phyloP scores from a whole-genome alignment of 768 basidiomycete species.

The Coprinopsis strossmayeri region DNA sequence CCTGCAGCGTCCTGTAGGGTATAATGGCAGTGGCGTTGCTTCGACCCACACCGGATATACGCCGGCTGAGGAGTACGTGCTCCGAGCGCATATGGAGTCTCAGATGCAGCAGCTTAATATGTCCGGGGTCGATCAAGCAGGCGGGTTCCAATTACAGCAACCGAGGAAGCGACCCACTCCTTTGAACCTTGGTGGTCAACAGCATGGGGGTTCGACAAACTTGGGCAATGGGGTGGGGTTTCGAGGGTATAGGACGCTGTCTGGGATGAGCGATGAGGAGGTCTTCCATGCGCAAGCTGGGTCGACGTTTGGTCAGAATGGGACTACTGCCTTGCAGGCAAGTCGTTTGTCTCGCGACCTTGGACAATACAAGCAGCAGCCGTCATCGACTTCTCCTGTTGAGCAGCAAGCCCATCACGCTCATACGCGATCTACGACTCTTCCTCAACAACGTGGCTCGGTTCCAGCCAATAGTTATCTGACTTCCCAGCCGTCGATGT shows the following conservation, averaged over 20 bases:
- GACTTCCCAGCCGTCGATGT: not conserved
- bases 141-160: constrained; percentile 19
- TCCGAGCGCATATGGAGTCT: constrained; percentile 44
- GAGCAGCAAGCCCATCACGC: constrained; percentile 1
- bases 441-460: constrained; percentile 2
- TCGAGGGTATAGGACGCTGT: constrained; percentile 10
- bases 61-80: constrained; percentile 59
- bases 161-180: constrained; percentile 6
- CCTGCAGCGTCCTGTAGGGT: constrained; percentile 1
- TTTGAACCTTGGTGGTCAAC: constrained; percentile 9
- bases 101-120: not conserved
- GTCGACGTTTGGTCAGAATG: not conserved
- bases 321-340: constrained; percentile 4
- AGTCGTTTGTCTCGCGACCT: not conserved
- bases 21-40: constrained; percentile 8
- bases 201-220: not conserved
- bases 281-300: constrained; percentile 28
- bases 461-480: not conserved
- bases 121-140: constrained; percentile 21
- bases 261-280: constrained; percentile 21
- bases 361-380: constrained; percentile 10
- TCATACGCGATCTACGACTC: constrained; percentile 7
- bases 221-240: constrained; percentile 15
- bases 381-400: not conserved
- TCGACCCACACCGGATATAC: constrained; percentile 47